These are phyloP conservation scores for Trichosporon sp. DNA, from an alignment of 1,284 basidiomycete genomes.

Conservation along the genomic window DNA sequence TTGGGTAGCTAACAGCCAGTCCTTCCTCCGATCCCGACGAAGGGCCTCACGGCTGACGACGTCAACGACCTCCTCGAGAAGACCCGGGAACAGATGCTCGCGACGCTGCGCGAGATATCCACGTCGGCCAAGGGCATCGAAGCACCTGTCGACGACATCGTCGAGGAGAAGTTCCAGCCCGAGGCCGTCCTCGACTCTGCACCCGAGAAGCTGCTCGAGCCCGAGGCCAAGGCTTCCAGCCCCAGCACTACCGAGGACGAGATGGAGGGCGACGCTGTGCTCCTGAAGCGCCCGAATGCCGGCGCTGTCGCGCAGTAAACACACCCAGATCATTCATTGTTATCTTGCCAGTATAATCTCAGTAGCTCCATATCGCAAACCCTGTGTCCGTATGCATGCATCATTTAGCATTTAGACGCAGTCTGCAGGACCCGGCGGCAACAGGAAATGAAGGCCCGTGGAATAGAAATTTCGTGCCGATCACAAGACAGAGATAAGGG, in stretches of 20 bases:
- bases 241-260: conserved; percentile 53
- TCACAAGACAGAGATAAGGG: neutral
- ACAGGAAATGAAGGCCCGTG: no score
- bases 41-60: conserved; percentile 57
- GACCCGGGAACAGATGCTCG: conserved; percentile 58
- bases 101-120: conserved; percentile 53
- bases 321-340: neutral
- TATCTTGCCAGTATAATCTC: conserved; percentile 4
- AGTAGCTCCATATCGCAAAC: neutral
- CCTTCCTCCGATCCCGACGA: conserved; percentile 60
- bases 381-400: neutral
- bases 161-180: conserved; percentile 5
- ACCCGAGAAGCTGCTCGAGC: neutral
- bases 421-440: neutral
- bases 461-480: neutral
- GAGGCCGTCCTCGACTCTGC: neutral
- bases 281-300: conserved; percentile 48
- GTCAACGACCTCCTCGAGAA: conserved; percentile 57
- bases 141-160: neutral
- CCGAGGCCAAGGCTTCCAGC: conserved; percentile 18
- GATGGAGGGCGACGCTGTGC: conserved; percentile 56
- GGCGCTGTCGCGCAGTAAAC: conserved; percentile 5
- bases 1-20: conserved; percentile 62
- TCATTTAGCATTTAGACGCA: conserved; percentile 10
- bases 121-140: conserved; percentile 1